Conservation (phyloP, 2,329 filamentous ascomycete species). For the Pseudogymnoascus sp. region DNA sequence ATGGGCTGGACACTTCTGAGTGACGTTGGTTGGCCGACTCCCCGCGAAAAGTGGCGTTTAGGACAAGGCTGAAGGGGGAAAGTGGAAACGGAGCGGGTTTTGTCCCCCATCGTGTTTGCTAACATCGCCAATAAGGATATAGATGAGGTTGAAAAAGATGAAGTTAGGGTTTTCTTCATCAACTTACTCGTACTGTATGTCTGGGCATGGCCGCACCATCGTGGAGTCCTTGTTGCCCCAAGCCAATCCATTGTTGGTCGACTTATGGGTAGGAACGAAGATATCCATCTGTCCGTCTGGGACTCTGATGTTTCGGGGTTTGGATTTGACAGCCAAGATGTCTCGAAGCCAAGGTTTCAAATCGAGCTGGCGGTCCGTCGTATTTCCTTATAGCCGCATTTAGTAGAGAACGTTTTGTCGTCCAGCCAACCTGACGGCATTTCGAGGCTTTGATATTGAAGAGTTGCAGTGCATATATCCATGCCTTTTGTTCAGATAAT, state of each 20-base stretch:
- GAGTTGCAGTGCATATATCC: background rate
- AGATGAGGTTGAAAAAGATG: background rate
- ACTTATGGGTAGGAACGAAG: background rate
- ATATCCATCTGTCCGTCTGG: background rate
- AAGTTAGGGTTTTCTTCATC: background rate
- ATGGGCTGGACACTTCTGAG: background rate
- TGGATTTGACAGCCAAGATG: background rate
- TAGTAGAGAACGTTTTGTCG: background rate
- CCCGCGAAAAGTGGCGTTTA: slow-evolving; percentile 7
- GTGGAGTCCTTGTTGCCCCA: background rate
- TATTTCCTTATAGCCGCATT: background rate
- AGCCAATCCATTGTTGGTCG: background rate
- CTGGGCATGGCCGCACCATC: background rate
- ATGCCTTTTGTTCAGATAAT: background rate
- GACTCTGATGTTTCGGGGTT: background rate
- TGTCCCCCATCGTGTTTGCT: background rate
- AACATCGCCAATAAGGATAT: slow-evolving; percentile 1
- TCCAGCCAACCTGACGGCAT: background rate
- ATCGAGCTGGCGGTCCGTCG: background rate
- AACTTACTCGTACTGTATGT: slow-evolving; percentile 1
- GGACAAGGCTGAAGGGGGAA: slow-evolving; percentile 3
- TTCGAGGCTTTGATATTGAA: background rate
- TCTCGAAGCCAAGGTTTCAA: slow-evolving; percentile 7
- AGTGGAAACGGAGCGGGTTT: slow-evolving; percentile 3
- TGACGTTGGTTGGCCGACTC: slow-evolving; percentile 7